These are phyloP conservation scores for Entomortierella chlamydospora DNA, from an alignment of 192 early-diverging fungal genomes.

Conservation along the genomic window DNA sequence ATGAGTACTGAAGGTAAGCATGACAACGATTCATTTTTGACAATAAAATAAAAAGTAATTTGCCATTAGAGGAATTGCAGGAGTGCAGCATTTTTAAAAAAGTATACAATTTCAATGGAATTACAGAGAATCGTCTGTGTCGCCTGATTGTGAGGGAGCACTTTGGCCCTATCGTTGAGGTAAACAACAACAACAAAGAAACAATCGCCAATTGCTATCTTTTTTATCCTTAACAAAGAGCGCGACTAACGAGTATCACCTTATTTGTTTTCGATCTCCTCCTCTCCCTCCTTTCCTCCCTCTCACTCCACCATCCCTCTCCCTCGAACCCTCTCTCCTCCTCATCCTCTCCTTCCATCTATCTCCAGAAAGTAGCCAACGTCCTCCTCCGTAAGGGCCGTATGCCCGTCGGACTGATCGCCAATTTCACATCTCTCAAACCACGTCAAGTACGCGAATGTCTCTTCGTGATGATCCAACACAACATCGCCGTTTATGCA, in stretches of 20 bases:
- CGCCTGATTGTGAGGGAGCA: slow-evolving; percentile 75
- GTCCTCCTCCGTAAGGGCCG: slow-evolving; percentile 76
- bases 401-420: slow-evolving; percentile 64
- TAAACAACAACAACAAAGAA: slow-evolving; percentile 21
- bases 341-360: slow-evolving; percentile 4
- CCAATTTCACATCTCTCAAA: slow-evolving; percentile 60
- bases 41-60: too few relatives aligned
- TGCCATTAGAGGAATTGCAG: too few relatives aligned
- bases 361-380: slow-evolving; percentile 67
- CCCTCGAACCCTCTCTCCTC: not conserved
- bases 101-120: too few relatives aligned
- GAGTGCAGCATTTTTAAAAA: too few relatives aligned
- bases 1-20: not conserved
- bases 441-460: slow-evolving; percentile 72
- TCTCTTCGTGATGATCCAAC: slow-evolving; percentile 89
- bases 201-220: not conserved
- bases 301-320: too few relatives aligned
- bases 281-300: too few relatives aligned
- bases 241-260: too few relatives aligned
- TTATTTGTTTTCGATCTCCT: too few relatives aligned
- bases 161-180: slow-evolving; percentile 83
- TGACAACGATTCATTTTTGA: too few relatives aligned
- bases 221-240: too few relatives aligned
- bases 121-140: slow-evolving; percentile 52
- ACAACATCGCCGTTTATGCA: slow-evolving; percentile 80